phyloP scores from a whole-genome alignment of 1,284 basidiomycete species.

The Inonotus hispidus region DNA sequence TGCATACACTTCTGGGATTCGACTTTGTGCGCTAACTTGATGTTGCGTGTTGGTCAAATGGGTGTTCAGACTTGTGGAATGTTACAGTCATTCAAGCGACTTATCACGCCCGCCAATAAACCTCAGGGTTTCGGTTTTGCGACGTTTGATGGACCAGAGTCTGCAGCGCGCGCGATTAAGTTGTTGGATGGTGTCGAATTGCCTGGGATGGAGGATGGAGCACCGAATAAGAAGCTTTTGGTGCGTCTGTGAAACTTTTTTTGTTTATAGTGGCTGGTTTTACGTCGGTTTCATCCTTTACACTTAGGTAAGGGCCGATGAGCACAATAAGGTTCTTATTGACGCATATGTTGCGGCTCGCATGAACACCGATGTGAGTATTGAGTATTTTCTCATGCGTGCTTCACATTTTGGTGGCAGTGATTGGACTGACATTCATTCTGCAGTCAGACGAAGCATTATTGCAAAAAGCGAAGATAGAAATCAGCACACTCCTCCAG shows the following conservation, averaged over 20 bases:
- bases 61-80: constrained; percentile 74
- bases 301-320: constrained; percentile 82
- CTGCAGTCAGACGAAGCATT: constrained; percentile 56
- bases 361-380: constrained; percentile 71
- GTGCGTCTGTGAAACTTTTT: constrained; percentile 44
- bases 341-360: constrained; percentile 79
- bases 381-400: constrained; percentile 10
- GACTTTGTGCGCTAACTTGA: background rate
- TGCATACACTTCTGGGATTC: background rate
- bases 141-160: constrained; percentile 85
- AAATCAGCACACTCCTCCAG: constrained; percentile 49
- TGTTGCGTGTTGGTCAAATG: background rate
- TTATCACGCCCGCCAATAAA: constrained; percentile 84
- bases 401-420: background rate
- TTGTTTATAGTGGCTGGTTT: constrained; percentile 20
- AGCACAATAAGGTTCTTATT: constrained; percentile 83
- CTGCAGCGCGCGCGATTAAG: constrained; percentile 75
- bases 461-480: constrained; percentile 47
- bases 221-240: constrained; percentile 80
- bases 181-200: constrained; percentile 83
- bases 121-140: constrained; percentile 96
- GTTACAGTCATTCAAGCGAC: constrained; percentile 82
- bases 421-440: constrained; percentile 12
- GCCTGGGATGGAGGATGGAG: constrained; percentile 80
- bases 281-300: constrained; percentile 34